Base-by-base conservation (phyloP, 192 early-diverging fungal species). In the Backusella psychrophila region DNA sequence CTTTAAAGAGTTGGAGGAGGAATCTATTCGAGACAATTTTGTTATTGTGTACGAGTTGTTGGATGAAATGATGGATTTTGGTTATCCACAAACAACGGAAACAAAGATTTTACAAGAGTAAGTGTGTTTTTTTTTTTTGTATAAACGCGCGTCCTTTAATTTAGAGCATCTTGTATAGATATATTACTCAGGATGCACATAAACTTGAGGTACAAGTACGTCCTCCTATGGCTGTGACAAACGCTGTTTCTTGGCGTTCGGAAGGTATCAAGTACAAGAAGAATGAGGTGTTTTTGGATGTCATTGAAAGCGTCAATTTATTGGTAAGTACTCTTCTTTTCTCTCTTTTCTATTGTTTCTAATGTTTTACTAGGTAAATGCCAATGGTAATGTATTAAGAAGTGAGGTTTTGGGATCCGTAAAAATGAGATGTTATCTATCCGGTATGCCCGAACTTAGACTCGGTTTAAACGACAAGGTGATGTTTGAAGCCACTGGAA, bases 181-280 rank as follows among this genome's bases (percentile, higher is more conserved):
- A 99, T 77, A 99, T 98, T 80, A 98, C 96, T 29, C 98, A 98
- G 83, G 98, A 99, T 83, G 94, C 94, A 70, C 93, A 98, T 78
- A 96, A 96, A 74, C 88, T 98, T 42, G 97, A 98, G 80, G 90
- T 91, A 34, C 94, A 94, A 80, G 91, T 93, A 21, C 88, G 96
- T 6, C 96, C 95, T 38, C 96, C 98, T 9, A 94, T 95, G 87
- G 93, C 93, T 1, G 91, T 92, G 36, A 92, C 90, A 34, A 89
- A 90, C 44, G 90, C 90, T 12, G 89, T 92, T 36, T 93, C 90
- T 23, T 91, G 90, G 91, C 83, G 90, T 66, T 87, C 89, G 12
- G 90, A 93, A 66, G 92, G 90, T 44, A 89, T 93, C 53, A 86
- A 82, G 66, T 93, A 93, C 69, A 87, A 88, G 75, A 93, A 93